phyloP scores from a whole-genome alignment of 106 monocot species.

The Acorus calamus region DNA sequence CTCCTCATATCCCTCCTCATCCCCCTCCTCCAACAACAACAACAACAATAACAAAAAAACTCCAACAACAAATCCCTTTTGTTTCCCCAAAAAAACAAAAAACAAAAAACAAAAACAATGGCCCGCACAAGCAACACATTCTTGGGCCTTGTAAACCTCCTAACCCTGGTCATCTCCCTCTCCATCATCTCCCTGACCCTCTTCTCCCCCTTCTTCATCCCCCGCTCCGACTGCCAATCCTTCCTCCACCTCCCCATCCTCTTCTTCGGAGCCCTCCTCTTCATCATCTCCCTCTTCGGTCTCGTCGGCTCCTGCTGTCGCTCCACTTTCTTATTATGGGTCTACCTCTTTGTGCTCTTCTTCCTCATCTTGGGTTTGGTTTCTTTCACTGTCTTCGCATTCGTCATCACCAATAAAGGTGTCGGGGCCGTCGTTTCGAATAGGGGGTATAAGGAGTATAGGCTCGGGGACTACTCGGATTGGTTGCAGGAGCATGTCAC shows the following conservation, averaged over 20 bases:
- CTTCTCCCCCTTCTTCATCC: neutral
- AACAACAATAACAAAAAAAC: too few species aligned
- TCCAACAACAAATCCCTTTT: too few species aligned
- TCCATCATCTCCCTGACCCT: slow-evolving; percentile 1
- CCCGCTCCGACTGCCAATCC: neutral
- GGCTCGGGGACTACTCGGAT: slow-evolving; percentile 27
- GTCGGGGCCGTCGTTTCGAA: slow-evolving; percentile 13
- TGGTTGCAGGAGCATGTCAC: slow-evolving; percentile 31
- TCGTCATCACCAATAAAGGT: slow-evolving; percentile 27
- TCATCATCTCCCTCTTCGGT: neutral
- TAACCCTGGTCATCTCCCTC: neutral
- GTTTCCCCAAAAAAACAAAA: too few species aligned
- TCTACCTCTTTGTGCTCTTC: slow-evolving; percentile 2
- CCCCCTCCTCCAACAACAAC: too few species aligned
- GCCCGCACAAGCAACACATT: neutral
- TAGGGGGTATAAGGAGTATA: slow-evolving; percentile 22
- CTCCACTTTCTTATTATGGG: neutral
- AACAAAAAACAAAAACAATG: too few species aligned
- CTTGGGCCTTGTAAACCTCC: slow-evolving; percentile 2
- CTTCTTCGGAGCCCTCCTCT: slow-evolving; percentile 1
- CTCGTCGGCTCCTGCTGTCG: slow-evolving; percentile 4
- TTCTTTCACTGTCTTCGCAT: neutral
- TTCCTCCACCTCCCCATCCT: slow-evolving; percentile 1
- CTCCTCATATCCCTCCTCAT: too few species aligned
- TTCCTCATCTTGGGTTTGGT: neutral